phyloP scores from a whole-genome alignment of 441 rosid species.

The Erodium trifolium region DNA sequence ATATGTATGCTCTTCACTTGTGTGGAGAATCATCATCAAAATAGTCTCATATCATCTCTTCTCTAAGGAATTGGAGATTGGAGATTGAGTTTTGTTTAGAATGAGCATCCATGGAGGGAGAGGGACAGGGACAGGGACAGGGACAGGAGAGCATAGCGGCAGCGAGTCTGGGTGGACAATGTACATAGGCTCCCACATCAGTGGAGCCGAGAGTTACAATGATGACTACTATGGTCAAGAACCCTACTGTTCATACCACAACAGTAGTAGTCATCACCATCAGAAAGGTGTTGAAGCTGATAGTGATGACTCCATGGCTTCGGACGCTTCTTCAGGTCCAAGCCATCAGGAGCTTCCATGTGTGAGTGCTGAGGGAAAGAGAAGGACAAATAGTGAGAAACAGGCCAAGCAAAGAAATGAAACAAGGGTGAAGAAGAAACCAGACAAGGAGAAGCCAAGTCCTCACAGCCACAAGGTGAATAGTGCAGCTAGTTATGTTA shows the following conservation, averaged over 20 bases:
- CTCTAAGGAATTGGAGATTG: too few relatives aligned
- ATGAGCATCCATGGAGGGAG: neutral
- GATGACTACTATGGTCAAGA: neutral
- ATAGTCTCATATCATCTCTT: too few relatives aligned
- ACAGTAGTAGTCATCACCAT: neutral
- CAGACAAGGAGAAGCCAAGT: neutral
- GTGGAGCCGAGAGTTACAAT: neutral
- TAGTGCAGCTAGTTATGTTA: neutral
- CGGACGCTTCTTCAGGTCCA: neutral
- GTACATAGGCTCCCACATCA: constrained; percentile 6
- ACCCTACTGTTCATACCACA: neutral
- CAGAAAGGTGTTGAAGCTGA: neutral
- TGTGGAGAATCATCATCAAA: too few relatives aligned
- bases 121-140: too few relatives aligned
- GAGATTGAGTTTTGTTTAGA: neutral
- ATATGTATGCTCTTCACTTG: too few relatives aligned
- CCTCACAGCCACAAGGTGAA: neutral
- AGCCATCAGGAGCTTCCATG: neutral
- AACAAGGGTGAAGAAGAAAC: neutral
- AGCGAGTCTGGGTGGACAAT: constrained; percentile 1
- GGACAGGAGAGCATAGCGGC: neutral
- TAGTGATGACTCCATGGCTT: neutral
- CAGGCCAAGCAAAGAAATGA: neutral
- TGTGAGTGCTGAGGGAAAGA: neutral
- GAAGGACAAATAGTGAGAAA: neutral